These are phyloP conservation scores for Penicillium canescens DNA, from an alignment of 495 filamentous ascomycete species.

Conservation along the genomic window DNA sequence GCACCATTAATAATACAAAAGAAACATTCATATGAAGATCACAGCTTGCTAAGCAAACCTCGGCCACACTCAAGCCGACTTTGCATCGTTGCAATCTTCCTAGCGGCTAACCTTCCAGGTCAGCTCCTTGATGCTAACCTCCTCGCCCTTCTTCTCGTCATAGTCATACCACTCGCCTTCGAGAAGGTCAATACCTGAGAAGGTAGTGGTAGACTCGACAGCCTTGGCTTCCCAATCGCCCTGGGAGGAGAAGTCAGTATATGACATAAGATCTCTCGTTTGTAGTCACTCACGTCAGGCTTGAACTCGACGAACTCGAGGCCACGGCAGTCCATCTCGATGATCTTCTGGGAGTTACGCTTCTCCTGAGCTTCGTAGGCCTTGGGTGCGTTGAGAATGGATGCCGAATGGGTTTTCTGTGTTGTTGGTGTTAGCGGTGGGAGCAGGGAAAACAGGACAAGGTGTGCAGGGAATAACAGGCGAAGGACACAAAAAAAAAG, in stretches of 20 bases:
- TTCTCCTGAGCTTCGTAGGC: slow-evolving; percentile 63
- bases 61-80: neutral
- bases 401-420: slow-evolving; percentile 65
- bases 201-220: slow-evolving; percentile 72
- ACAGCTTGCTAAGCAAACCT: neutral
- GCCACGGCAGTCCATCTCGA: slow-evolving; percentile 91
- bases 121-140: slow-evolving; percentile 89
- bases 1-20: slow-evolving; percentile 15
- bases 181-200: slow-evolving; percentile 72
- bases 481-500: neutral
- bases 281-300: slow-evolving; percentile 63
- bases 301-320: slow-evolving; percentile 90
- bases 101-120: slow-evolving; percentile 75
- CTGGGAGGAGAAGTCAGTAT: slow-evolving; percentile 34
- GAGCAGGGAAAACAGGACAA: neutral
- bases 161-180: slow-evolving; percentile 94
- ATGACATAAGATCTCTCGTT: neutral
- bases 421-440: neutral
- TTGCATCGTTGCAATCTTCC: neutral
- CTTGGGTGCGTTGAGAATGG: slow-evolving; percentile 69
- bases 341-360: slow-evolving; percentile 69
- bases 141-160: slow-evolving; percentile 76
- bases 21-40: slow-evolving; percentile 1
- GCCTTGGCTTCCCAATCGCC: slow-evolving; percentile 90
- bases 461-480: neutral